A percentile compares a stretch with the other conserved stretches of the same genome.
phyloP scores from a whole-genome alignment of 202 grass and related monocot species.

The Saccharum hybrid region DNA sequence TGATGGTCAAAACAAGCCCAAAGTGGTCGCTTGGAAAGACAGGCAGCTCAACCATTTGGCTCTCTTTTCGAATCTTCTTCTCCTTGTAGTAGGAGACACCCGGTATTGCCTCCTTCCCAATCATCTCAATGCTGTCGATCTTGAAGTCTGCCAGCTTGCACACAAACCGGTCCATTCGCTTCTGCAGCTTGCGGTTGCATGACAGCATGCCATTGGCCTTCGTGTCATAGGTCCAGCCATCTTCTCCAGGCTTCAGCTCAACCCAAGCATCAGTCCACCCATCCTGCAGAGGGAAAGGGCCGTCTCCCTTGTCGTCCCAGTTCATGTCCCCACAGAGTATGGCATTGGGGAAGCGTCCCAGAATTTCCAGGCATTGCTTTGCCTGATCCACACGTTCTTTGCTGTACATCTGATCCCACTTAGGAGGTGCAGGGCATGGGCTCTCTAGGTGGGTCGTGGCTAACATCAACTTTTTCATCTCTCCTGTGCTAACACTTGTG shows the following conservation, averaged over 20 bases:
- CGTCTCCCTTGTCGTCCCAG: constrained; percentile 87
- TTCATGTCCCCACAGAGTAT: constrained; percentile 94
- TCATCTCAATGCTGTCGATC: constrained; percentile 73
- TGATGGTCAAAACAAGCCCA: constrained; percentile 69
- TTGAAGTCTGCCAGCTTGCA: constrained; percentile 71
- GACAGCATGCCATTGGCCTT: constrained; percentile 76
- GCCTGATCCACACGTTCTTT: constrained; percentile 66
- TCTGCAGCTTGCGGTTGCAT: constrained; percentile 73
- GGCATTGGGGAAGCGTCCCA: constrained; percentile 50
- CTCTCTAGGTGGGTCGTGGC: constrained; percentile 86
- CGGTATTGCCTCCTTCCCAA: constrained; percentile 70
- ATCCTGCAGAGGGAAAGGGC: constrained; percentile 62
- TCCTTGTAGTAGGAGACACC: constrained; percentile 68
- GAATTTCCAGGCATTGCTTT: constrained; percentile 55
- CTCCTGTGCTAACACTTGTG: constrained; percentile 40
- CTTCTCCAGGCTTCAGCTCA: constrained; percentile 61
- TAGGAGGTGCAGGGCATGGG: constrained; percentile 78
- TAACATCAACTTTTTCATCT: constrained; percentile 41
- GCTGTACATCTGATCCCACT: constrained; percentile 84
- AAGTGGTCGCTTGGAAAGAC: constrained; percentile 89
- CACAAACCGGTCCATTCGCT: constrained; percentile 72
- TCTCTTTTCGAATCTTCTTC: constrained; percentile 63
- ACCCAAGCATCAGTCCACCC: constrained; percentile 76
- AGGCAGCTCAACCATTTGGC: constrained; percentile 55
- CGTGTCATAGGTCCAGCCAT: constrained; percentile 85